Percentiles rank a stretch among this genome's conserved stretches.
These are phyloP conservation scores for Rosa multiflora DNA, from an alignment of 306 rosid genomes.

Conservation along the genomic window DNA sequence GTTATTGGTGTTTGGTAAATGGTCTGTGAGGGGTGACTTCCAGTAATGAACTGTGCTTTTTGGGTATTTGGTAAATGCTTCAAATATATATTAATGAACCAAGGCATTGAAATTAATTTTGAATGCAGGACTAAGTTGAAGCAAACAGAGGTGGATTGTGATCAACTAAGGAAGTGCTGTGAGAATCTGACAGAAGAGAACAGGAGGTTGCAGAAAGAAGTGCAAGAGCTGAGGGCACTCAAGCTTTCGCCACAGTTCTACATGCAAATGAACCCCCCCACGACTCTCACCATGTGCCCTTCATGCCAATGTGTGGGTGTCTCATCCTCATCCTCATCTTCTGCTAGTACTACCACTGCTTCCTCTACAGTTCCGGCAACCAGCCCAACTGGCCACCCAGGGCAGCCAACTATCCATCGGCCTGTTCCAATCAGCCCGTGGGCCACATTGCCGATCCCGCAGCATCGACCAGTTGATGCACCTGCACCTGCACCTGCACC, in stretches of 20 bases:
- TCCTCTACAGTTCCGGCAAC: conserved; percentile 11
- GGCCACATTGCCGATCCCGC: conserved; percentile 52
- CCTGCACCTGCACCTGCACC: conserved; percentile 23
- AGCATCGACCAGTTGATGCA: conserved; percentile 29
- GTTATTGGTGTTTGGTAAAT: not conserved
- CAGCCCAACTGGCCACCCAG: conserved; percentile 20
- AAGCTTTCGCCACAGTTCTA: conserved; percentile 83
- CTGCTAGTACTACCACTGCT: conserved; percentile 22
- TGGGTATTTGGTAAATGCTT: not conserved
- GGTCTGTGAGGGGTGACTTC: not conserved
- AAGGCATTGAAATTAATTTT: not conserved
- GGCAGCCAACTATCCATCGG: conserved; percentile 31
- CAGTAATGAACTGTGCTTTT: not conserved
- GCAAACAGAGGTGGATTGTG: conserved; percentile 96
- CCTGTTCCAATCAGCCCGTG: conserved; percentile 59
- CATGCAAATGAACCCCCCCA: conserved; percentile 94
- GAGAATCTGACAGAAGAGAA: conserved; percentile 86
- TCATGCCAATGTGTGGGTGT: conserved; percentile 79
- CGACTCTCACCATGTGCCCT: conserved; percentile 97
- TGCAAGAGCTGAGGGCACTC: conserved; percentile 88
- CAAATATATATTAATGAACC: not conserved
- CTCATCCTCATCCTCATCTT: conserved; percentile 46
- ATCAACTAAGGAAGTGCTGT: conserved; percentile 75
- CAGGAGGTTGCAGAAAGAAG: conserved; percentile 82
- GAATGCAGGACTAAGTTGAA: conserved; percentile 84